Evolutionary conservation across 108 stramenopile genomes (phyloP).

Genomic region (Pseudonitzschia pungens): DNA sequence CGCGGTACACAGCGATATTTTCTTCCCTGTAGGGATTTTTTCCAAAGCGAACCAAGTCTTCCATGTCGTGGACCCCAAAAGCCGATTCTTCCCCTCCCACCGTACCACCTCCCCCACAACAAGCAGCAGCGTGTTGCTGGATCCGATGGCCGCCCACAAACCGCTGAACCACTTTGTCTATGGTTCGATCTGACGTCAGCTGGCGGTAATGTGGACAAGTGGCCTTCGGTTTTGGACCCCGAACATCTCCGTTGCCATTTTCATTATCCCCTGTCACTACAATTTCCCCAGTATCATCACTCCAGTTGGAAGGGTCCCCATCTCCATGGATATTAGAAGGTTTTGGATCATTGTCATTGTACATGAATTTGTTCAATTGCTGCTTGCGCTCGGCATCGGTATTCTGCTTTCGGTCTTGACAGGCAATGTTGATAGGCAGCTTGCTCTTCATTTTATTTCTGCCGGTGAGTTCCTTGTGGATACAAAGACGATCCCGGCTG

Average conservation of each 20-base stretch:
- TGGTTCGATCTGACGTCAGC: conserved; percentile 47
- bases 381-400: conserved; percentile 57
- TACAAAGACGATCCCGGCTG: conserved; percentile 87
- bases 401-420: conserved; percentile 49
- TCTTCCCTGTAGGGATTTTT: conserved; percentile 49
- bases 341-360: conserved; percentile 60
- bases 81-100: conserved; percentile 64
- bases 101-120: conserved; percentile 22
- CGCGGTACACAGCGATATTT: conserved; percentile 62
- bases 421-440: conserved; percentile 52
- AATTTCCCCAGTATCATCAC: too few relatives aligned
- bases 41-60: conserved; percentile 74
- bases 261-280: neutral
- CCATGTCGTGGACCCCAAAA: conserved; percentile 76
- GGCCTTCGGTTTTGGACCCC: conserved; percentile 19
- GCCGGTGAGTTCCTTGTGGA: conserved; percentile 36
- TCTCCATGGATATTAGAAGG: conserved; percentile 23
- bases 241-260: conserved; percentile 17
- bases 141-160: conserved; percentile 43
- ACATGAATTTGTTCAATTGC: conserved; percentile 22
- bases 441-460: conserved; percentile 22
- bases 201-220: conserved; percentile 75
- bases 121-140: conserved; percentile 20
- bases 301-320: neutral
- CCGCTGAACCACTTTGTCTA: conserved; percentile 30